Conservation (phyloP, 768 basidiomycete genomes). For the Exsudoporus frostii region DNA sequence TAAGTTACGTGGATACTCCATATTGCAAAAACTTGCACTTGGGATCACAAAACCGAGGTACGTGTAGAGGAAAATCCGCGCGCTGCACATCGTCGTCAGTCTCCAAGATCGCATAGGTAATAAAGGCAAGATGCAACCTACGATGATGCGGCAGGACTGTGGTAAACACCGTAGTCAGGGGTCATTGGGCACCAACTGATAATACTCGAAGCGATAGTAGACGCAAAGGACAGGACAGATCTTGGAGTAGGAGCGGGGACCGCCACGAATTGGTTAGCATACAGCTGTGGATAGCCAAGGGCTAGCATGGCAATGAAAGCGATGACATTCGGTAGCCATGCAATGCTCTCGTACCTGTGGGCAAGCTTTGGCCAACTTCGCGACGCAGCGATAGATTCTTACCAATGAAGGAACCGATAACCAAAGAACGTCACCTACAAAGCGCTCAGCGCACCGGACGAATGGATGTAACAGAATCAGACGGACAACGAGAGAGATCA, state of each 20-base stretch:
- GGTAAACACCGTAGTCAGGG: constrained; percentile 49
- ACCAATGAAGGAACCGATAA: constrained; percentile 59
- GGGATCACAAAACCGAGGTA: constrained; percentile 45
- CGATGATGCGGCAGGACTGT: constrained; percentile 57
- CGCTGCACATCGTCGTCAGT: constrained; percentile 20
- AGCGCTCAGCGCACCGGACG: not conserved
- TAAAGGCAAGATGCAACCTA: constrained; percentile 25
- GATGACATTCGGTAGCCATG: constrained; percentile 76
- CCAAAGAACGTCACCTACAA: constrained; percentile 61
- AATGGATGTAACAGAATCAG: not conserved
- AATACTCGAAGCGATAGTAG: constrained; percentile 42
- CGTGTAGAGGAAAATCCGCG: constrained; percentile 42
- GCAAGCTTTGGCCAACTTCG: not conserved
- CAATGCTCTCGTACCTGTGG: constrained; percentile 65
- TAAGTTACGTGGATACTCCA: not conserved
- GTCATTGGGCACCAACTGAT: constrained; percentile 44
- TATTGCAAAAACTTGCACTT: constrained; percentile 31
- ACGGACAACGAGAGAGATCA: constrained; percentile 32
- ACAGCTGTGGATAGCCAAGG: constrained; percentile 65
- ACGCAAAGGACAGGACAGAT: constrained; percentile 41
- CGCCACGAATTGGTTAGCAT: constrained; percentile 36
- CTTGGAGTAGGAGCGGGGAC: constrained; percentile 34
- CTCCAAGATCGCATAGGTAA: not conserved
- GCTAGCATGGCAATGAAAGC: constrained; percentile 66
- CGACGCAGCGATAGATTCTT: constrained; percentile 1